phyloP scores from a whole-genome alignment of 2,329 filamentous ascomycete species.

The Pestalotiopsis sp. region DNA sequence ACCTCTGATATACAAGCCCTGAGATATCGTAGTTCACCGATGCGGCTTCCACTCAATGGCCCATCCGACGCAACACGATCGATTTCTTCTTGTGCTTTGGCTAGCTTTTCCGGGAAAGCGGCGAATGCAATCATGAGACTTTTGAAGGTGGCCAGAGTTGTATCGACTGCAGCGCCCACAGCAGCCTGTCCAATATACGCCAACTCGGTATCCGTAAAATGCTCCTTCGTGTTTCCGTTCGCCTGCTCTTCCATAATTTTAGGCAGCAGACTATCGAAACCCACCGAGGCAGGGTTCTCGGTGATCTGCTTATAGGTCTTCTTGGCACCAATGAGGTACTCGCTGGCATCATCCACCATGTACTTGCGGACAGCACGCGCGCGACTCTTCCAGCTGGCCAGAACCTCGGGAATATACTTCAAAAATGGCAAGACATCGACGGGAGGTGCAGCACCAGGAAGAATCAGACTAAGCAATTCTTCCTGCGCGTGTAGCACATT shows the following conservation, averaged over 20 bases:
- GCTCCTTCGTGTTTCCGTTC: neutral
- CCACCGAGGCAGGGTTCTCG: slow-evolving; percentile 2
- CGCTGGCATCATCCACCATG: neutral
- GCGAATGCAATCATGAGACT: slow-evolving; percentile 11
- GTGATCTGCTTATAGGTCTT: neutral
- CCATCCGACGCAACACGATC: neutral
- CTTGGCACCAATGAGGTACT: slow-evolving; percentile 10
- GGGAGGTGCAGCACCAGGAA: slow-evolving; percentile 14
- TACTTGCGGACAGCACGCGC: neutral
- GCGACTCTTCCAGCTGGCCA: slow-evolving; percentile 13
- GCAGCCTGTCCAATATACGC: slow-evolving; percentile 9
- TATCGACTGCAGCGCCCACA: slow-evolving; percentile 7
- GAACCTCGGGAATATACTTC: slow-evolving; percentile 15
- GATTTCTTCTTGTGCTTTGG: slow-evolving; percentile 1
- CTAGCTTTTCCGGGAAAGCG: slow-evolving; percentile 2
- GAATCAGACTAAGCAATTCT: neutral
- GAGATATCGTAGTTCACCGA: neutral
- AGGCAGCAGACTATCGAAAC: slow-evolving; percentile 8
- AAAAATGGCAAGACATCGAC: slow-evolving; percentile 17
- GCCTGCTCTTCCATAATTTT: slow-evolving; percentile 10
- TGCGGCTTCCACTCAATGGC: neutral
- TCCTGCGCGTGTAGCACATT: slow-evolving; percentile 2
- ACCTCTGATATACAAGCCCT: slow-evolving; percentile 9
- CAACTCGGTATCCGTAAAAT: slow-evolving; percentile 10
- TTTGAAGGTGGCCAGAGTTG: slow-evolving; percentile 8